A percentile compares a stretch with the other conserved stretches of the same genome.
Conservation (phyloP, 495 filamentous ascomycete species). For the Neurospora sp. region DNA sequence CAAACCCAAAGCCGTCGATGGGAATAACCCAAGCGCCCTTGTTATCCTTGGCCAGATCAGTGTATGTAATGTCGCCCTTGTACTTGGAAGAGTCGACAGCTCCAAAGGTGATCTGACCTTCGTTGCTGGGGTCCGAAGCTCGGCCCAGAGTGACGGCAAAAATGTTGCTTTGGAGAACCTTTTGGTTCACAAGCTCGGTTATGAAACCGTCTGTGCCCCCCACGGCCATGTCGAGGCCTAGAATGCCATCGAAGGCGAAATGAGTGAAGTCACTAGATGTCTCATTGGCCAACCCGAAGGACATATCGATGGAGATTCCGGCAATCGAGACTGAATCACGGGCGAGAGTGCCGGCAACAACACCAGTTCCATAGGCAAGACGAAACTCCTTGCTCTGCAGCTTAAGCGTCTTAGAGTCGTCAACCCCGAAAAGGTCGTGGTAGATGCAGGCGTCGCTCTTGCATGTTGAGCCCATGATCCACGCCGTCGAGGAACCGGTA, state of each 20-base stretch:
- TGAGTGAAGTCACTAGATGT: constrained; percentile 58
- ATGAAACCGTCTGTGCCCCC: constrained; percentile 50
- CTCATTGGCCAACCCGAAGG: constrained; percentile 58
- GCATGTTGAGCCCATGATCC: constrained; percentile 66
- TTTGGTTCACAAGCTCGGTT: constrained; percentile 46
- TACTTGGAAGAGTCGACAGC: constrained; percentile 54
- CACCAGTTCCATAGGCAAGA: constrained; percentile 64
- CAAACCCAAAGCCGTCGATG: constrained; percentile 50
- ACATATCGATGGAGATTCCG: constrained; percentile 46
- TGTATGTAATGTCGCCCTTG: constrained; percentile 56
- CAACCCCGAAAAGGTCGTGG: constrained; percentile 57
- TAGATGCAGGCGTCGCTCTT: constrained; percentile 45
- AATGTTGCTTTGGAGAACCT: constrained; percentile 50
- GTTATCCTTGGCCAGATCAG: constrained; percentile 27
- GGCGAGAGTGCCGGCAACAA: constrained; percentile 51
- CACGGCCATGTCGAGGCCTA: constrained; percentile 56
- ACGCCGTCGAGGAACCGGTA: constrained; percentile 67
- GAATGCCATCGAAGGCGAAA: constrained; percentile 81
- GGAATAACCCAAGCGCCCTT: constrained; percentile 56
- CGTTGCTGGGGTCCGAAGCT: constrained; percentile 49
- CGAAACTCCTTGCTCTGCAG: constrained; percentile 38
- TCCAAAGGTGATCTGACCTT: constrained; percentile 72
- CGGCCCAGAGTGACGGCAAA: constrained; percentile 60
- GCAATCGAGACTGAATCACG: constrained; percentile 57
- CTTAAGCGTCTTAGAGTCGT: constrained; percentile 48